phyloP scores from a whole-genome alignment of 371 early-diverging fungal genomes.

The Mucor velutinosus region DNA sequence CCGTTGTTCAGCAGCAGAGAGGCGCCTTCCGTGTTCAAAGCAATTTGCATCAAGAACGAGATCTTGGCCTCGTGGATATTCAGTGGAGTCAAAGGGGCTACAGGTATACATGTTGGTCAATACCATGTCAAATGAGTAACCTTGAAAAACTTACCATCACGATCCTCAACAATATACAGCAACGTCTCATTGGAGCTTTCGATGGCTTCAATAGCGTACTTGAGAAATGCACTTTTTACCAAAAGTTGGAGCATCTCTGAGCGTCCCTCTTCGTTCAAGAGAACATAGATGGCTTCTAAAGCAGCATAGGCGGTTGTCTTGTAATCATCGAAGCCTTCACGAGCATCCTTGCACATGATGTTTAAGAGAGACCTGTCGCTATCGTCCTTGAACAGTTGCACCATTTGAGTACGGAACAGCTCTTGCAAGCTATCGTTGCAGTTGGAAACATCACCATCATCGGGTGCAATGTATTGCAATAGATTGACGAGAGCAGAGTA shows the following conservation, averaged over 20 bases:
- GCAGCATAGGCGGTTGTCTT: conserved; percentile 82
- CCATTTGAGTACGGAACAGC: conserved; percentile 43
- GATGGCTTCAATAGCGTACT: conserved; percentile 59
- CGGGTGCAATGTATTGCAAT: conserved; percentile 56
- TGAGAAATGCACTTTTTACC: conserved; percentile 62
- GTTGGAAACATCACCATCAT: neutral
- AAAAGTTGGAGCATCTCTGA: conserved; percentile 40
- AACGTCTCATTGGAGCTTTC: conserved; percentile 65
- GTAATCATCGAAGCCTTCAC: conserved; percentile 76
- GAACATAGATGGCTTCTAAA: conserved; percentile 64
- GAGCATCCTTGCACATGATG: conserved; percentile 79
- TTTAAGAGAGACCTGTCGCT: conserved; percentile 64
- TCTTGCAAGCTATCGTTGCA: neutral
- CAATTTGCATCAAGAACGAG: conserved; percentile 75
- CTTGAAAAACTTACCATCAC: conserved; percentile 19
- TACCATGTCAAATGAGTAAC: neutral
- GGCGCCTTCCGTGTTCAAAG: conserved; percentile 71
- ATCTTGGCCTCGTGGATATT: conserved; percentile 78
- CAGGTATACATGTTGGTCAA: neutral
- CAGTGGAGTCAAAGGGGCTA: conserved; percentile 52
- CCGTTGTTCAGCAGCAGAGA: conserved; percentile 72
- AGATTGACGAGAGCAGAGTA: conserved; percentile 75
- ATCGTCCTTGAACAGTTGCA: conserved; percentile 45
- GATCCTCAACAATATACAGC: conserved; percentile 44
- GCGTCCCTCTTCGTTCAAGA: neutral